Base-by-base conservation (phyloP, 1,139 yeast species). In the Yamadazyma sp. region DNA sequence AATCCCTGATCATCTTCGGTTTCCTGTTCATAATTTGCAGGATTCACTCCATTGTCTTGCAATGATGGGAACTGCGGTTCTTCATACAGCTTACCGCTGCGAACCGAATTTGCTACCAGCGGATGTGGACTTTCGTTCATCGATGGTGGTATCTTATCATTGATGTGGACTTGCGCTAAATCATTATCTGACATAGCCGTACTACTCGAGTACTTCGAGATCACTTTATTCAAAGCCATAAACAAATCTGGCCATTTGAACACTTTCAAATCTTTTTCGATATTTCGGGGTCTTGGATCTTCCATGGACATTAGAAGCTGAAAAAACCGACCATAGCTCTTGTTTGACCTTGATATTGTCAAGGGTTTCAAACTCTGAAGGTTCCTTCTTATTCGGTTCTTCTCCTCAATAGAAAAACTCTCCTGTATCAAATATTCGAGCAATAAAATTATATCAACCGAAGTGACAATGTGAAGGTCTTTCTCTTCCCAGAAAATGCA, bases 241-340 rank as follows among this genome's bases (percentile, higher is more conserved):
- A 66, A 71, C 27, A 83, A 61, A 39, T 73, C 71, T 17, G 61
- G 52, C 89, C 89, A 83, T 27, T 68, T 67, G 51, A 83, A 79
- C 4, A 83, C 88, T 54, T 83, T 83, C 46, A 83, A 77, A 54
- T 83, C 87, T 55, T 83, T 83, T 52, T 81, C 88, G 40, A 83
- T 83, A 51, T 81, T 82, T 31, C 89, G 63, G 3, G 89, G 89
- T 47, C 82, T 69, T 2, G 91, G 89, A 38, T 73, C 73, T 27
- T 76, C 77, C 69, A 78, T 82, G 31, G 73, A 62, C 88, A 83
- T 83, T 39, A 83, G 71, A 34, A 77, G 59, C 42, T 73, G 68
- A 63, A 82, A 83, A 50, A 83, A 79, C 17, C 71, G 50, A 32
- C 66, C 65, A 41, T 61, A 63, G 26, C 66, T 70, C n/a, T 64